A percentile compares a stretch with the other conserved stretches of the same genome.
Evolutionary conservation across 805 yeast species (phyloP).

Genomic region (Saturnispora saitoi): DNA sequence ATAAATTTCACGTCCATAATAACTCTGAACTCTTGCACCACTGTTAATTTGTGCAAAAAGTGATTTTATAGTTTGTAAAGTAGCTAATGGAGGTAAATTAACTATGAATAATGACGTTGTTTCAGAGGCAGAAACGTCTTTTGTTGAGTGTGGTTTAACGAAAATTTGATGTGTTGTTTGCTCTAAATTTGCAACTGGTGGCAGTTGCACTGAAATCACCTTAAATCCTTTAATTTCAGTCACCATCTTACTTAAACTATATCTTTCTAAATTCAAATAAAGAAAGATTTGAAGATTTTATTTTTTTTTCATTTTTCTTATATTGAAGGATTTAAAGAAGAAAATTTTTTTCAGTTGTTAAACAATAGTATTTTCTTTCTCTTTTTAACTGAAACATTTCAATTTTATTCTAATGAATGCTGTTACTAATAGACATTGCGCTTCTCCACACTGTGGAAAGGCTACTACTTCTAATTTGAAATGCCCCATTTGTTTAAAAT

Average conservation of each 20-base stretch:
- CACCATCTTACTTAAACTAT: neutral
- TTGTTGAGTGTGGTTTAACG: slow-evolving; percentile 53
- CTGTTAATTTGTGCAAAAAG: slow-evolving; percentile 52
- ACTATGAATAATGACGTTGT: slow-evolving; percentile 63
- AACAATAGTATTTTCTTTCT: slow-evolving; percentile 44
- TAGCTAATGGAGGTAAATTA: slow-evolving; percentile 64
- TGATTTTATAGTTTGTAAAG: slow-evolving; percentile 42
- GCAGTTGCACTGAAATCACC: slow-evolving; percentile 40
- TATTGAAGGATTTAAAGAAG: neutral
- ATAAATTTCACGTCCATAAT: slow-evolving; percentile 27
- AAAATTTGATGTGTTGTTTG: slow-evolving; percentile 45
- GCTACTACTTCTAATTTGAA: slow-evolving; percentile 65
- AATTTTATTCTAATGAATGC: slow-evolving; percentile 61
- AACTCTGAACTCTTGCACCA: slow-evolving; percentile 52
- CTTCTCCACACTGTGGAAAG: slow-evolving; percentile 82
- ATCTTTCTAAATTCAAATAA: neutral
- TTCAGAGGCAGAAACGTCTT: slow-evolving; percentile 28
- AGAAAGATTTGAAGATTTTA: neutral
- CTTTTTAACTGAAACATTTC: slow-evolving; percentile 83
- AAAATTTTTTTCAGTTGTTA: neutral
- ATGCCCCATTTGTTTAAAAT: slow-evolving; percentile 87
- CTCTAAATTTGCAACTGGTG: slow-evolving; percentile 20
- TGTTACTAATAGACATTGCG: slow-evolving; percentile 35
- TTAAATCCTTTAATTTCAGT: slow-evolving; percentile 46
- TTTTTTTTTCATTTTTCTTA: neutral